These are phyloP conservation scores for Geotrichum klebahnii DNA, from an alignment of 1,139 yeast species.

Conservation along the genomic window DNA sequence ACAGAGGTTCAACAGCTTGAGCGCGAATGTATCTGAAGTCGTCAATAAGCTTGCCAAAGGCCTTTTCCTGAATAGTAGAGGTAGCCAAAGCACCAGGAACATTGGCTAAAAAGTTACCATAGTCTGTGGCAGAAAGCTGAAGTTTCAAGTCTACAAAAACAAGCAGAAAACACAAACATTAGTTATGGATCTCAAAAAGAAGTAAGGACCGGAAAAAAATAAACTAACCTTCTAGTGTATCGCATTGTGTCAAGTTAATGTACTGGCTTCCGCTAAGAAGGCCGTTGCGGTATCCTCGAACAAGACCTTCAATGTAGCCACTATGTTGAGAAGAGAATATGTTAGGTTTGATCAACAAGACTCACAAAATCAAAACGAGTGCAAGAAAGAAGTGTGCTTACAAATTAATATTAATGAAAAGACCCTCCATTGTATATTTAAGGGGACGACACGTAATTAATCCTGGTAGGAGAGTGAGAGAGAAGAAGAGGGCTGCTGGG, in stretches of 20 bases:
- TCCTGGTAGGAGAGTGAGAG: background rate
- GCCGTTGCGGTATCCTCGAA: slow-evolving; percentile 89
- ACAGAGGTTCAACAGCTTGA: slow-evolving; percentile 75
- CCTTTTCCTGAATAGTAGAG: slow-evolving; percentile 72
- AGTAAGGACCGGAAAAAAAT: background rate
- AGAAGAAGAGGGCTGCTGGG: background rate
- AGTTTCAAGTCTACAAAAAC: slow-evolving; percentile 62
- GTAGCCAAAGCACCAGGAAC: slow-evolving; percentile 81
- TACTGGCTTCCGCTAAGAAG: slow-evolving; percentile 74
- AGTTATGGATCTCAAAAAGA: no score
- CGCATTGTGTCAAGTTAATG: slow-evolving; percentile 91
- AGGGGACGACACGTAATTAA: slow-evolving; percentile 2
- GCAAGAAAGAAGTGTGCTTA: slow-evolving; percentile 28
- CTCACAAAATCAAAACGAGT: background rate
- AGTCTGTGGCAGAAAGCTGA: slow-evolving; percentile 92
- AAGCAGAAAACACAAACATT: background rate
- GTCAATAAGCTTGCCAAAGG: slow-evolving; percentile 67
- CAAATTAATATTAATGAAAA: slow-evolving; percentile 77
- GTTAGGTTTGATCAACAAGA: background rate
- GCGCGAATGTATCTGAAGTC: slow-evolving; percentile 83
- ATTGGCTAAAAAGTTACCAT: slow-evolving; percentile 83
- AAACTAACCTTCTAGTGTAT: slow-evolving; percentile 58
- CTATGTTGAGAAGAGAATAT: slow-evolving; percentile 29
- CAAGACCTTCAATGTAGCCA: slow-evolving; percentile 91
- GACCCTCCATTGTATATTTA: slow-evolving; percentile 66